phyloP scores from a whole-genome alignment of 2,329 filamentous ascomycete genomes.

The Colletotrichum sp. region DNA sequence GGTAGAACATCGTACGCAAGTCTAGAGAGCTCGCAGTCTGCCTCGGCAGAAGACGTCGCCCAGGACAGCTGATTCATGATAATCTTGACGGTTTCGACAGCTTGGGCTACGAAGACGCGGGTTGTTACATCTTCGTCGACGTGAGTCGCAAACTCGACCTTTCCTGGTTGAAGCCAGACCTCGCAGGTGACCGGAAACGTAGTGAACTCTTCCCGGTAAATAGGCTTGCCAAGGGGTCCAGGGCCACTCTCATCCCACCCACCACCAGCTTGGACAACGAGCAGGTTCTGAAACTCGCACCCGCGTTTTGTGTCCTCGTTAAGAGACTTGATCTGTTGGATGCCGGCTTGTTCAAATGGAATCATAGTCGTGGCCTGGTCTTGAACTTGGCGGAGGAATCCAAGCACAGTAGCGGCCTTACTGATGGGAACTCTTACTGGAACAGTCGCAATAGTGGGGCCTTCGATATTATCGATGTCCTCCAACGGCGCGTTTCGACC shows the following conservation, averaged over 20 bases:
- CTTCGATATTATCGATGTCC: slow-evolving; percentile 30
- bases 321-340: slow-evolving; percentile 22
- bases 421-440: slow-evolving; percentile 27
- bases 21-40: background rate
- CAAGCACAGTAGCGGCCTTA: background rate
- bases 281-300: slow-evolving; percentile 31
- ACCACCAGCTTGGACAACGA: slow-evolving; percentile 32
- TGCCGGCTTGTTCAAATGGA: slow-evolving; percentile 27
- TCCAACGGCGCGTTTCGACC: slow-evolving; percentile 31
- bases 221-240: slow-evolving; percentile 3
- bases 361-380: slow-evolving; percentile 23
- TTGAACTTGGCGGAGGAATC: slow-evolving; percentile 19
- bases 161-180: background rate
- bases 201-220: slow-evolving; percentile 14
- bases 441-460: slow-evolving; percentile 34
- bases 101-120: background rate
- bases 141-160: slow-evolving; percentile 9
- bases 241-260: background rate
- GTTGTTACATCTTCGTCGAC: slow-evolving; percentile 9
- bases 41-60: background rate
- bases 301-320: slow-evolving; percentile 11
- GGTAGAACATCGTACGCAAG: background rate
- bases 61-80: background rate
- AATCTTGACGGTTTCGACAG: background rate
- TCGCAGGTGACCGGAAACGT: slow-evolving; percentile 14